These are phyloP conservation scores for Blastocladiella emersonii DNA, from an alignment of 371 early-diverging fungal genomes.

Conservation along the genomic window DNA sequence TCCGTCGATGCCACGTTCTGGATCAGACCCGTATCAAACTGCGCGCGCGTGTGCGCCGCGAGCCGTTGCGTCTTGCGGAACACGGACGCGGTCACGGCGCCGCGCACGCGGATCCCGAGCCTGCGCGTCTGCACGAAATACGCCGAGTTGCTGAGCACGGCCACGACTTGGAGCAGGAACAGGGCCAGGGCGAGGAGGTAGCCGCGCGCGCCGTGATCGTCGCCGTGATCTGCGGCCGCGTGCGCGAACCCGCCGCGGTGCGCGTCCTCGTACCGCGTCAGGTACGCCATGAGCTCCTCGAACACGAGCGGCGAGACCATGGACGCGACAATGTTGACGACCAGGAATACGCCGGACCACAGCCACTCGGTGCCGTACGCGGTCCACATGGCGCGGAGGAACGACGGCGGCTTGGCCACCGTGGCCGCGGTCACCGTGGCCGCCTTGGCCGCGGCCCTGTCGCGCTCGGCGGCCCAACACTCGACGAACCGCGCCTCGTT, in stretches of 20 bases:
- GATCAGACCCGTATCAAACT: slow-evolving; percentile 44
- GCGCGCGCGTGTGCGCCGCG: slow-evolving; percentile 27
- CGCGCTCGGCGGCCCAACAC: too few species aligned
- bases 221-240: not conserved
- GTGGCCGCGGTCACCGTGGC: not conserved
- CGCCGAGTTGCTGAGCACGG: slow-evolving; percentile 1
- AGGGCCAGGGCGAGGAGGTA: not conserved
- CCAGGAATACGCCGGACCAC: not conserved
- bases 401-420: not conserved
- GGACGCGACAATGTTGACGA: not conserved
- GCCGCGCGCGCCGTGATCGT: not conserved
- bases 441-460: too few species aligned
- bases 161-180: not conserved
- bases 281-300: not conserved
- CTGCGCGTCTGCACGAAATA: slow-evolving; percentile 11
- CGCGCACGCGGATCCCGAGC: slow-evolving; percentile 28
- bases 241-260: not conserved
- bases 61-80: slow-evolving; percentile 47
- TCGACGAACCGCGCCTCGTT: not conserved
- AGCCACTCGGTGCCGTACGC: not conserved
- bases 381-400: not conserved
- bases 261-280: not conserved
- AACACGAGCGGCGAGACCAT: not conserved
- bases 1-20: slow-evolving; percentile 79
- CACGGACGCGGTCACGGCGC: slow-evolving; percentile 35